Base-by-base conservation (phyloP, 2,329 filamentous ascomycete genomes). In the Samsoniella hepiali region DNA sequence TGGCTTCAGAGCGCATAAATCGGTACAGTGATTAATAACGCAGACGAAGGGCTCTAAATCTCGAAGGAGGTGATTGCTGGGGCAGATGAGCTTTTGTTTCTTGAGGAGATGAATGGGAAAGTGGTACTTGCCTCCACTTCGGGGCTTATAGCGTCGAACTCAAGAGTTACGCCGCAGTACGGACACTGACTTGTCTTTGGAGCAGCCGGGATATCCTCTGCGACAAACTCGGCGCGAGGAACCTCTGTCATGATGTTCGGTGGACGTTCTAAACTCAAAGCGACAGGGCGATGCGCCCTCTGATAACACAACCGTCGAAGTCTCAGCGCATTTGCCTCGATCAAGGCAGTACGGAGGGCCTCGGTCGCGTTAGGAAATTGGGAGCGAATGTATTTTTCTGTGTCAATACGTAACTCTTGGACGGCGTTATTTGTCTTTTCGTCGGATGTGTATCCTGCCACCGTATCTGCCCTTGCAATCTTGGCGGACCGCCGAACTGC, bases 341-440 rank as follows among this genome's bases (percentile, higher is more conserved):
- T 58, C 45, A 68, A 60, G 32, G 60, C 66, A 29, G 27, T 44
- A 61, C 70, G 68, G 42, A 72, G 70, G 8, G 69, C 31, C 27
- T 71, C 68, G 11, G 69, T 65, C 50, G 70, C 68, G 64, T 65
- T 29, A 1, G 70, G 67, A 67, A 71, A 72, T 57, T 68, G 70
- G 63, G 68, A 71, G 15, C 57, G 27, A 65, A 72, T 70, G 59
- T 72, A 72, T 68, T 68, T 69, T 63, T 69, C 57, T 17, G 70
- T 72, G 63, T 71, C 71, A 55, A 70, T 64, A 68, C 70, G 68
- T 53, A 71, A 66, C 49, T 72, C 70, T 31, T 31, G 66, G 49
- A 72, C 68, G 34, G 70, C 70, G 6, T 63, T 66, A 49, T 72
- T 72, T 68, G 70, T 64, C 32, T 71, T 65, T 69, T 70, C 66